Percentiles rank a stretch among this genome's conserved stretches.
Conservation (phyloP, 129 eudicot species). For the Erigeron canadensis region DNA sequence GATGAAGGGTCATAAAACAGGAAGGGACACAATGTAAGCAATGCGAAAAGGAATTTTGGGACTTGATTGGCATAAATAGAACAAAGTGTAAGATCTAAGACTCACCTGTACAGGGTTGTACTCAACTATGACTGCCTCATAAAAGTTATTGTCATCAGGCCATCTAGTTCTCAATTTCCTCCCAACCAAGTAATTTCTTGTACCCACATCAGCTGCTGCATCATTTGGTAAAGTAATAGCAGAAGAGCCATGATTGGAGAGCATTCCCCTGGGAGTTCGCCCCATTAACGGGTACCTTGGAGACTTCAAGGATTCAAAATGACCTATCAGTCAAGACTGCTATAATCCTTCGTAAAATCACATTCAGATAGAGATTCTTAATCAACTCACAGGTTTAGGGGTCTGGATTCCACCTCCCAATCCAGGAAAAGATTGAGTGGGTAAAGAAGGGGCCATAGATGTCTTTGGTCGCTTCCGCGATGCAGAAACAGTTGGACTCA, state of each 20-base stretch:
- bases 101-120: slow-evolving; percentile 79
- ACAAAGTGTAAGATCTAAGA: neutral
- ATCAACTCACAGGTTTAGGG: slow-evolving; percentile 55
- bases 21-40: neutral
- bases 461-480: slow-evolving; percentile 87
- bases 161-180: slow-evolving; percentile 88
- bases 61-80: no score
- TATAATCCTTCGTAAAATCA: slow-evolving; percentile 8
- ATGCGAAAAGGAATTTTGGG: neutral
- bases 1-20: neutral
- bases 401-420: slow-evolving; percentile 60
- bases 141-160: slow-evolving; percentile 89
- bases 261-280: slow-evolving; percentile 46
- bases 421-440: slow-evolving; percentile 50
- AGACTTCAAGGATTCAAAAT: slow-evolving; percentile 34
- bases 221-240: slow-evolving; percentile 40
- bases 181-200: slow-evolving; percentile 64
- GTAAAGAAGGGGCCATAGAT: slow-evolving; percentile 45
- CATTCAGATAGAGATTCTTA: slow-evolving; percentile 7
- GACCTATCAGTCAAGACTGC: slow-evolving; percentile 14
- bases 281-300: slow-evolving; percentile 47
- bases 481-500: slow-evolving; percentile 76
- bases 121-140: slow-evolving; percentile 78
- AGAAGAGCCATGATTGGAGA: slow-evolving; percentile 48
- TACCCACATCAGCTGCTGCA: slow-evolving; percentile 43